Percentiles rank a stretch among this genome's conserved stretches.
Evolutionary conservation across 2,329 filamentous ascomycete species (phyloP).

Genomic region (Penicillium sumatraense): DNA sequence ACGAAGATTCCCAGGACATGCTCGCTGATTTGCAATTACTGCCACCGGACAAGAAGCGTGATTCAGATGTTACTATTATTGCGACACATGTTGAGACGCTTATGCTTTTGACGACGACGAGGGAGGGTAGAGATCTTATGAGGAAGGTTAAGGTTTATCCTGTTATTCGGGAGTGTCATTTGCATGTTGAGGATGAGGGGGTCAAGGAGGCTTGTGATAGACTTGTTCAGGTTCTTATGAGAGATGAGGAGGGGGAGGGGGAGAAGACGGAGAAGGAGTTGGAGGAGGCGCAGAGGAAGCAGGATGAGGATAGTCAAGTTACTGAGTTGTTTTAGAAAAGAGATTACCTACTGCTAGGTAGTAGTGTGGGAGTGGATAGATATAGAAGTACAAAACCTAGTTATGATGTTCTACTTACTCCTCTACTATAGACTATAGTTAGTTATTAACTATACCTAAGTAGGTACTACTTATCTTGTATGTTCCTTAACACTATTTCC

Average conservation of each 20-base stretch:
- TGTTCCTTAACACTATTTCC: too few relatives aligned
- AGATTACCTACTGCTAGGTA: too few relatives aligned
- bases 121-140: slow-evolving; percentile 74
- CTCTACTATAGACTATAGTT: too few relatives aligned
- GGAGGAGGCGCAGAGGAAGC: slow-evolving; percentile 36
- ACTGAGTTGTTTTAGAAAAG: slow-evolving; percentile 49
- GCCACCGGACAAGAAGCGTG: slow-evolving; percentile 85
- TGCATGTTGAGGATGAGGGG: slow-evolving; percentile 74
- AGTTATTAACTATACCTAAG: too few relatives aligned
- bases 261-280: slow-evolving; percentile 48
- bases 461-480: too few relatives aligned
- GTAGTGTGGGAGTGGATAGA: too few relatives aligned
- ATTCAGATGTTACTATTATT: slow-evolving; percentile 75
- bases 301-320: slow-evolving; percentile 50
- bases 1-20: slow-evolving; percentile 86
- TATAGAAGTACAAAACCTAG: too few relatives aligned
- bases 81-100: slow-evolving; percentile 89
- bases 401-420: too few relatives aligned
- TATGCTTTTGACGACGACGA: slow-evolving; percentile 78
- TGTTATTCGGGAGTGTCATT: slow-evolving; percentile 83
- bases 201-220: slow-evolving; percentile 86
- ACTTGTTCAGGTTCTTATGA: slow-evolving; percentile 84
- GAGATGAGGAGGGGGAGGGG: slow-evolving; percentile 69
- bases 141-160: slow-evolving; percentile 83
- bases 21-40: slow-evolving; percentile 87